These are phyloP conservation scores for Hygrophorus pudorinus DNA, from an alignment of 768 basidiomycete genomes.

Conservation along the genomic window DNA sequence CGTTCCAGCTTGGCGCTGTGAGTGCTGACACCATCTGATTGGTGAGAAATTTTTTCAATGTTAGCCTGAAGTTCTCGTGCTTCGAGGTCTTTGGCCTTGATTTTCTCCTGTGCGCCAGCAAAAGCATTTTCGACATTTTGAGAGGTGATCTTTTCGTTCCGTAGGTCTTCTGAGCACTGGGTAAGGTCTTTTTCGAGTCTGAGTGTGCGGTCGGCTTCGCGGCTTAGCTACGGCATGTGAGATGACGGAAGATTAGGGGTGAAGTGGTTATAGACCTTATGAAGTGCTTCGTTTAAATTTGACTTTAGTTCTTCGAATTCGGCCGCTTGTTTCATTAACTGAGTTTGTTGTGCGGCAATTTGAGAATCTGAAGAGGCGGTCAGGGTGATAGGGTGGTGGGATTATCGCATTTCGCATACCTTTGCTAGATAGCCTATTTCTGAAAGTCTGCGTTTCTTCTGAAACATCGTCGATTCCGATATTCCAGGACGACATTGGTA, in stretches of 20 bases:
- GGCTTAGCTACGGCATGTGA: conserved; percentile 34
- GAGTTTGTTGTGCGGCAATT: conserved; percentile 36
- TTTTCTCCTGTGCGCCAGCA: conserved; percentile 34
- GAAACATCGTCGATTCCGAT: conserved; percentile 37
- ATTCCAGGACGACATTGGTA: conserved; percentile 41
- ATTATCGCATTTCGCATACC: conserved; percentile 19
- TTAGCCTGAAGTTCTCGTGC: conserved; percentile 45
- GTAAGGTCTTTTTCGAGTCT: conserved; percentile 42
- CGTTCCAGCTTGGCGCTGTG: conserved; percentile 38
- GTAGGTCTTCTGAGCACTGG: conserved; percentile 44
- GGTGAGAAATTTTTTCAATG: conserved; percentile 43
- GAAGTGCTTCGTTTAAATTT: conserved; percentile 33
- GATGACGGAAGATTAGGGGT: not conserved
- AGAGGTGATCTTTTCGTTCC: conserved; percentile 39
- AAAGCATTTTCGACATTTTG: conserved; percentile 46
- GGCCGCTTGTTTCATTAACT: conserved; percentile 29
- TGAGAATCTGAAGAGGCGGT: conserved; percentile 28
- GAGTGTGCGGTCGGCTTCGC: conserved; percentile 46
- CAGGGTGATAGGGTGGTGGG: not conserved
- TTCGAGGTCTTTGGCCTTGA: conserved; percentile 40
- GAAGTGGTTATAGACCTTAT: conserved; percentile 29
- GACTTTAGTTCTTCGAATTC: conserved; percentile 33
- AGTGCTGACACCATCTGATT: conserved; percentile 36
- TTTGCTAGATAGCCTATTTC: conserved; percentile 40
- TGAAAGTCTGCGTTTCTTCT: conserved; percentile 35